Evolutionary conservation across 2,329 filamentous ascomycete species (phyloP).

Genomic region (Decorospora gaudefroyi): DNA sequence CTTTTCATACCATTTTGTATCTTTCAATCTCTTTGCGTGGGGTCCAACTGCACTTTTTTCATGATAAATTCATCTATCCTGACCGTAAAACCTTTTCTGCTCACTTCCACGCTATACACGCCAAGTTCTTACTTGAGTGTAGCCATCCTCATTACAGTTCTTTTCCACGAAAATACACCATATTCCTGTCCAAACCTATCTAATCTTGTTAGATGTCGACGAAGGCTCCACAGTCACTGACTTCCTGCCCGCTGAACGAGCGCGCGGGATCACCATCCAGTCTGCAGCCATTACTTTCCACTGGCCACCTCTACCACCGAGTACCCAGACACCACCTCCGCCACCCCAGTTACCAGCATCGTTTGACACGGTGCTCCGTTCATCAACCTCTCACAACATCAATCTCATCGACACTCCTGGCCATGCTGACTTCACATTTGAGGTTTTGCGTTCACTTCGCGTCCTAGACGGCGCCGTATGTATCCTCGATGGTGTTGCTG

Average conservation of each 20-base stretch:
- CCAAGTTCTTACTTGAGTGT: too few relatives aligned
- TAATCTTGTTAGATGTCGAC: slow-evolving; percentile 70
- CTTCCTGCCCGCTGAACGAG: slow-evolving; percentile 89
- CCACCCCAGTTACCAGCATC: slow-evolving; percentile 38
- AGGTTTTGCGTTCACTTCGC: slow-evolving; percentile 86
- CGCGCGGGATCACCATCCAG: slow-evolving; percentile 94
- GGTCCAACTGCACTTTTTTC: too few relatives aligned
- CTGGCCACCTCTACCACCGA: slow-evolving; percentile 71
- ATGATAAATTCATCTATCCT: too few relatives aligned
- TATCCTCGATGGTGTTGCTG: slow-evolving; percentile 88
- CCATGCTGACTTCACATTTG: slow-evolving; percentile 96
- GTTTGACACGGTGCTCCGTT: slow-evolving; percentile 50
- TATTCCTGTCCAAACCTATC: neutral
- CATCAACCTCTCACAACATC: slow-evolving; percentile 58
- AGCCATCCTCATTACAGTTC: too few relatives aligned
- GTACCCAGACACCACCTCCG: slow-evolving; percentile 20
- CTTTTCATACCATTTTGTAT: neutral
- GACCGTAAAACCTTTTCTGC: too few relatives aligned
- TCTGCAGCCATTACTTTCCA: slow-evolving; percentile 94
- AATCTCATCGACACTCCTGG: slow-evolving; percentile 85
- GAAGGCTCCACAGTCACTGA: slow-evolving; percentile 97
- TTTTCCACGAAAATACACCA: too few relatives aligned
- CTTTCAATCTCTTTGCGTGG: too few relatives aligned
- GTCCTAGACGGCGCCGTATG: slow-evolving; percentile 91
- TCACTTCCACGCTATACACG: too few relatives aligned